phyloP scores from a whole-genome alignment of 1,139 yeast species.

The Yamadazyma diddensiae region DNA sequence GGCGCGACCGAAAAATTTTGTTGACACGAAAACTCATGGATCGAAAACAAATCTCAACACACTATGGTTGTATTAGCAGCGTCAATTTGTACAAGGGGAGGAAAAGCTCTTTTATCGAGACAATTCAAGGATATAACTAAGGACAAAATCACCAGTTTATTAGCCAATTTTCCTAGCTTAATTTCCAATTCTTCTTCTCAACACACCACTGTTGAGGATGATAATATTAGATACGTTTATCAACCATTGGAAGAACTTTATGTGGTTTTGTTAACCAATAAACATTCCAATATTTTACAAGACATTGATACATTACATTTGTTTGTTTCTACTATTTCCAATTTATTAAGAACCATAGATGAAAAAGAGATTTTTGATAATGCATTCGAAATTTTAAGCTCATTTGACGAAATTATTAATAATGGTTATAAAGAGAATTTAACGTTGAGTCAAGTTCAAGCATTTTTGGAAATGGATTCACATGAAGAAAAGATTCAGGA shows the following conservation, averaged over 20 bases:
- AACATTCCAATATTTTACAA: conserved; percentile 88
- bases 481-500: conserved; percentile 99
- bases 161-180: conserved; percentile 83
- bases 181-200: conserved; percentile 71
- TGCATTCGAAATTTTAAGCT: conserved; percentile 85
- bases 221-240: conserved; percentile 86
- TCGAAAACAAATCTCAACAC: conserved; percentile 5
- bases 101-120: conserved; percentile 89
- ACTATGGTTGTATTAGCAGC: conserved; percentile 72
- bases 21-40: conserved; percentile 13
- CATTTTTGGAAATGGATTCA: conserved; percentile 95
- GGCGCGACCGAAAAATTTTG: conserved; percentile 5
- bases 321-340: conserved; percentile 77
- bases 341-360: conserved; percentile 69
- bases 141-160: conserved; percentile 81
- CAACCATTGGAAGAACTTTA: conserved; percentile 95
- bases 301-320: conserved; percentile 91
- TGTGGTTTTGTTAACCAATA: conserved; percentile 86
- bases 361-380: conserved; percentile 81
- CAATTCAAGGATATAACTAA: conserved; percentile 85
- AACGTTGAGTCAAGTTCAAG: conserved; percentile 76
- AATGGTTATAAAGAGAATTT: conserved; percentile 90
- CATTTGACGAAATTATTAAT: conserved; percentile 90
- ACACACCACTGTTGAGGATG: conserved; percentile 95
- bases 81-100: conserved; percentile 91